Evolutionary conservation across 2,329 filamentous ascomycete species (phyloP), one percentile per base, ranked within the genome.

Genomic region (Mariannaea elegans): DNA sequence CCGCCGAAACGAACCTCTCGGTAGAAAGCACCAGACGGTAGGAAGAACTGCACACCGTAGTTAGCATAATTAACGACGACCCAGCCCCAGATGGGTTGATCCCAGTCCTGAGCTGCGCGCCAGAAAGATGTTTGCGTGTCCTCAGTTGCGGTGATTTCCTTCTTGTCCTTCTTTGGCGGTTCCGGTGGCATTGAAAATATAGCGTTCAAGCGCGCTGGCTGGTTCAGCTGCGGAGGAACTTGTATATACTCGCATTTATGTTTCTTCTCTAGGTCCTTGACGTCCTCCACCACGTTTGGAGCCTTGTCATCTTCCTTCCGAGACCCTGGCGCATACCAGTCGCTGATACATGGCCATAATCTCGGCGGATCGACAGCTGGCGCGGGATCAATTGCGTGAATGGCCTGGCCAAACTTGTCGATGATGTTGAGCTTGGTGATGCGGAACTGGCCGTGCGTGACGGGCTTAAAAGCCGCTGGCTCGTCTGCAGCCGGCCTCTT

Each of bases 391-490:
- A 78, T 72, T 16, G 71, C 71, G 9, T 63, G 42, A 21, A 80
- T 50, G 9, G 69, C 68, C 46, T 82, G 81, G 1, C 81, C 81
- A 44, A 83, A 83, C 63, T 82, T 82, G 68, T 84, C 81, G 29
- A 83, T 70, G 38, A 83, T 74, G 62, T 81, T 81, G 39, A 84
- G 56, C 61, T 82, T 81, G 2, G 73, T 73, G 60, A 82, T 80
- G 9, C 61, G 61, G 19, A 83, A 71, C 62, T 84, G 82, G 0
- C 82, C 82, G 63, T 84, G 82, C 0, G 77, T 80, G 1, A 75
- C 80, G 0, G 76, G 76, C 61, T 82, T 82, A 65, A 84, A 81
- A 0, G 78, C 73, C 9, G 56, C 62, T 56, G 54, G 66, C 2
- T 63, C 52, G 3, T 41, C 47, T 13, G 65, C 66, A 7, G 27